Conservation (phyloP, 106 monocot genomes). For the Platanthera zijinensis region DNA sequence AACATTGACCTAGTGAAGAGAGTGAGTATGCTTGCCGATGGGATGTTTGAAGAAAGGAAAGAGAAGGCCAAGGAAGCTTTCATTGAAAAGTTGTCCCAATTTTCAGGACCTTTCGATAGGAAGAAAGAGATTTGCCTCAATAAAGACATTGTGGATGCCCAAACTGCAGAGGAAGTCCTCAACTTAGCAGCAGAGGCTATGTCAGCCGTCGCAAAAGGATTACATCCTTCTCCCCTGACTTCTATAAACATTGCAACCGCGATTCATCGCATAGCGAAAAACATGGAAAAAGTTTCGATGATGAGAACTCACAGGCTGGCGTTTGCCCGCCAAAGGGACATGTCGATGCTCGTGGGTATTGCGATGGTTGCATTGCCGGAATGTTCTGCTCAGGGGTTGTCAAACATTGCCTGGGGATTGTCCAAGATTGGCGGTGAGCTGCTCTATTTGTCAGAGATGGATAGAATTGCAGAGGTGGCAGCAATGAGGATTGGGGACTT, state of each 20-base stretch:
- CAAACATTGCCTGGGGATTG: slow-evolving; percentile 92
- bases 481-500: slow-evolving; percentile 55
- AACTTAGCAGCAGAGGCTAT: slow-evolving; percentile 61
- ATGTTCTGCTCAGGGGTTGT: slow-evolving; percentile 80
- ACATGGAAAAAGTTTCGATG: slow-evolving; percentile 96
- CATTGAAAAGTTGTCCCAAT: slow-evolving; percentile 57
- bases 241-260: slow-evolving; percentile 82
- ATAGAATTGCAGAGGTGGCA: slow-evolving; percentile 82
- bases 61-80: slow-evolving; percentile 49
- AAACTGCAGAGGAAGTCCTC: slow-evolving; percentile 74
- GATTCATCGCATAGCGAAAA: slow-evolving; percentile 89
- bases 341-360: slow-evolving; percentile 95
- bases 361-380: slow-evolving; percentile 78
- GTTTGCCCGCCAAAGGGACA: slow-evolving; percentile 80
- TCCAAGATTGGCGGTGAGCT: slow-evolving; percentile 94
- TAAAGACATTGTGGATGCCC: slow-evolving; percentile 58
- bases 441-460: slow-evolving; percentile 90
- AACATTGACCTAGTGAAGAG: slow-evolving; percentile 24
- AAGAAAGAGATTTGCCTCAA: slow-evolving; percentile 78
- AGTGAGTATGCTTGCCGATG: slow-evolving; percentile 42
- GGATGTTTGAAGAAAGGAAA: slow-evolving; percentile 73
- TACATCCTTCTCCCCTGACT: slow-evolving; percentile 82
- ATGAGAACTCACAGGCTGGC: slow-evolving; percentile 45
- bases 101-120: slow-evolving; percentile 73
- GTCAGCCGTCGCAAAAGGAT: slow-evolving; percentile 70